A percentile compares a stretch with the other conserved stretches of the same genome.
Evolutionary conservation across 2,329 filamentous ascomycete species (phyloP).

Genomic region (Aspergillus sp.): DNA sequence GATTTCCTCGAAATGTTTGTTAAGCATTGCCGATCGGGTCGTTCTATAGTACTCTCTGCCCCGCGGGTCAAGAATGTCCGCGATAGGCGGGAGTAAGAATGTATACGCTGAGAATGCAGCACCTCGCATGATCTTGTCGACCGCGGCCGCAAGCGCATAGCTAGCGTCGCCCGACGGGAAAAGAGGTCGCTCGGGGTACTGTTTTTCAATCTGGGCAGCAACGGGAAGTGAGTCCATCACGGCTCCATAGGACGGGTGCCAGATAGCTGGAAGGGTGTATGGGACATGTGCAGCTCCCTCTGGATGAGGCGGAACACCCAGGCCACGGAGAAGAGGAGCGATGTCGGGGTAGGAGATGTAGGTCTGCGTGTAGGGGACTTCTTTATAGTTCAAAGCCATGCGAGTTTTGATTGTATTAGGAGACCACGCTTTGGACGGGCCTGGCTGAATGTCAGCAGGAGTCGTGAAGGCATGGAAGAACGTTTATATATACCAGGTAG

Average conservation of each 20-base stretch:
- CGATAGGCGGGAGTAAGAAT: slow-evolving; percentile 26
- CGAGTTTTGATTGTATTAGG: slow-evolving; percentile 27
- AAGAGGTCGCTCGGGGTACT: slow-evolving; percentile 29
- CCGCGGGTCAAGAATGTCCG: slow-evolving; percentile 26
- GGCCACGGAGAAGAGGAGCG: slow-evolving; percentile 24
- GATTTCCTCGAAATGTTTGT: slow-evolving; percentile 31
- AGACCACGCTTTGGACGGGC: slow-evolving; percentile 30
- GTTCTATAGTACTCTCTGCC: slow-evolving; percentile 31
- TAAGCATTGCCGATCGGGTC: slow-evolving; percentile 27
- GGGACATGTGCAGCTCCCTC: slow-evolving; percentile 5
- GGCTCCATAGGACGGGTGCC: slow-evolving; percentile 28
- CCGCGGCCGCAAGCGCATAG: slow-evolving; percentile 29
- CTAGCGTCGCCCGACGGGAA: slow-evolving; percentile 37
- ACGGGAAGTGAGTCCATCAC: slow-evolving; percentile 38
- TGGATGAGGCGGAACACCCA: slow-evolving; percentile 23
- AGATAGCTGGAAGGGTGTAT: slow-evolving; percentile 37
- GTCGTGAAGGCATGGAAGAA: background rate
- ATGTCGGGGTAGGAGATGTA: slow-evolving; percentile 31
- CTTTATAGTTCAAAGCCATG: slow-evolving; percentile 28
- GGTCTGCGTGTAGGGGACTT: slow-evolving; percentile 26
- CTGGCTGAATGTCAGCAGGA: slow-evolving; percentile 15
- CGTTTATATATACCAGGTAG: slow-evolving; percentile 23
- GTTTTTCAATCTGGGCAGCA: slow-evolving; percentile 30
- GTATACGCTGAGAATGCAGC: background rate
- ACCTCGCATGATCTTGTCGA: slow-evolving; percentile 13